Percentiles rank a stretch among this genome's conserved stretches.
These are phyloP conservation scores for Phoenix dactylifera DNA, from an alignment of 176 grass and related monocot genomes.

Conservation along the genomic window DNA sequence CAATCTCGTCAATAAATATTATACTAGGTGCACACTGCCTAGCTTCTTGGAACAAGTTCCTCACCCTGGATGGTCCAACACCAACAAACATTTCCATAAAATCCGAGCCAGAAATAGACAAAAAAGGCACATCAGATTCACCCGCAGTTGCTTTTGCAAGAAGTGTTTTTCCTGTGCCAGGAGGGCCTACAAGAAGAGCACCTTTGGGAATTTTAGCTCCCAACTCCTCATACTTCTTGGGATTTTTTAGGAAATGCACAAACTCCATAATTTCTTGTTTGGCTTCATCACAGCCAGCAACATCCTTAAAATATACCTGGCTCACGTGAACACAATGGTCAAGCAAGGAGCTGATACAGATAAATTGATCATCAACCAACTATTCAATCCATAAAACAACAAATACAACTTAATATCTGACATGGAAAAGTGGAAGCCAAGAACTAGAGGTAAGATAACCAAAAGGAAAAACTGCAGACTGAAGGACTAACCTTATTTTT, in stretches of 20 bases:
- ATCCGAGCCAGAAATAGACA: constrained; percentile 78
- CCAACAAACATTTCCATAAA: constrained; percentile 99
- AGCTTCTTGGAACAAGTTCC: constrained; percentile 88
- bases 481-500: constrained; percentile 63
- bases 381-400: too few species aligned
- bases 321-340: not conserved
- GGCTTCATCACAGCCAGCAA: constrained; percentile 95
- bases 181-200: constrained; percentile 79
- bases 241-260: constrained; percentile 95
- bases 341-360: too few species aligned
- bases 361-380: too few species aligned
- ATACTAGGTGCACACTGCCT: constrained; percentile 71
- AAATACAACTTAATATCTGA: not conserved
- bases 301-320: constrained; percentile 90
- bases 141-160: constrained; percentile 94
- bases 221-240: constrained; percentile 88
- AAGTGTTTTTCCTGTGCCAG: constrained; percentile 88
- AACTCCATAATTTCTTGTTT: constrained; percentile 99
- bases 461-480: not conserved
- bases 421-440: not conserved
- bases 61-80: constrained; percentile 82
- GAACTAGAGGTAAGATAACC: not conserved
- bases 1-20: constrained; percentile 92
- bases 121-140: constrained; percentile 83
- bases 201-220: constrained; percentile 98